These are phyloP conservation scores for Heteromeles arbutifolia DNA, from an alignment of 306 rosid species.

Conservation along the genomic window DNA sequence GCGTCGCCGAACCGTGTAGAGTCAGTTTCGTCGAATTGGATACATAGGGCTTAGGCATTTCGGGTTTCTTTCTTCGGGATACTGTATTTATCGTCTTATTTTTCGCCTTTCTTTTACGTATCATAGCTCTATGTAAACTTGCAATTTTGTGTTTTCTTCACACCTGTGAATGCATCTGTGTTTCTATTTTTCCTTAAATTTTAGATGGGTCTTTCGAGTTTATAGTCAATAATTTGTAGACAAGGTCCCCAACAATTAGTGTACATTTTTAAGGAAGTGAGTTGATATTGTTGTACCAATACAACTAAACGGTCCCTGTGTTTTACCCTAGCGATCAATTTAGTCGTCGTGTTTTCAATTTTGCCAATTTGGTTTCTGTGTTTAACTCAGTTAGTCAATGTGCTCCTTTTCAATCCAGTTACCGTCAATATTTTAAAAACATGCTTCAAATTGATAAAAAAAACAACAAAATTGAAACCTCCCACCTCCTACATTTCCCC, in stretches of 20 bases:
- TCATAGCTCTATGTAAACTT: not conserved
- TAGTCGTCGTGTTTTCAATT: too few species aligned
- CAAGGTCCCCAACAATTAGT: not conserved
- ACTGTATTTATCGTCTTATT: not conserved
- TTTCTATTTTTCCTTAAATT: not conserved
- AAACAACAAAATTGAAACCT: too few species aligned
- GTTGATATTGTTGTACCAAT: not conserved
- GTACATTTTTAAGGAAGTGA: too few species aligned
- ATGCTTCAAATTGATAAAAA: too few species aligned
- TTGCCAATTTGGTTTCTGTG: too few species aligned
- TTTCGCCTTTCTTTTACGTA: not conserved
- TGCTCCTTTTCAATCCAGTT: too few species aligned
- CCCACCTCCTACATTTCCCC: too few species aligned
- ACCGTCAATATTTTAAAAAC: too few species aligned
- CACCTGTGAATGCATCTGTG: not conserved
- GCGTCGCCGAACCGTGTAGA: not conserved
- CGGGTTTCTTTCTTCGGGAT: not conserved
- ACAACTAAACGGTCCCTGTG: not conserved
- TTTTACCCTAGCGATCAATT: too few species aligned
- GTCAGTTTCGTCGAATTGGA: conserved; percentile 4
- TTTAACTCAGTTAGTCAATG: too few species aligned
- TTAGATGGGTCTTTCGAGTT: not conserved
- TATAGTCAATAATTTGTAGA: too few species aligned
- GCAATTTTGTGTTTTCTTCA: conserved; percentile 1
- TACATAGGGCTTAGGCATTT: not conserved